phyloP scores from a whole-genome alignment of 2,329 filamentous ascomycete species.

The Ramularia endophylla region DNA sequence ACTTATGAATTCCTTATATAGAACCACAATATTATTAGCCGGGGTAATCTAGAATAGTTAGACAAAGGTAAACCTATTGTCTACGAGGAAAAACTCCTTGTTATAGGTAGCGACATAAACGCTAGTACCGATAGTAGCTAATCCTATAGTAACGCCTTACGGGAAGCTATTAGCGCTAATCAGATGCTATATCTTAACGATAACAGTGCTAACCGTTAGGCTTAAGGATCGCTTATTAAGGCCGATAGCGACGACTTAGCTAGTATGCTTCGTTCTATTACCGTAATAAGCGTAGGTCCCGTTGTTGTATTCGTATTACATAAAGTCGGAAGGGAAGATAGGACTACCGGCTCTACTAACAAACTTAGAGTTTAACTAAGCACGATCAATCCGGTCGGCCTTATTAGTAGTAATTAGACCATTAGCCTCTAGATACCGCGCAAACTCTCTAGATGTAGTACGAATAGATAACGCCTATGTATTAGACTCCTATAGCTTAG shows the following conservation, averaged over 20 bases:
- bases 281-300: neutral
- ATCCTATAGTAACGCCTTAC: no score
- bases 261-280: neutral
- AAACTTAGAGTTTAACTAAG: conserved; percentile 1
- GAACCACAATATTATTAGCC: neutral
- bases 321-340: no score
- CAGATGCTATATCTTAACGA: no score
- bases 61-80: no score
- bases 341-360: neutral
- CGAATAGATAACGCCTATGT: neutral
- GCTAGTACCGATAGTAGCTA: no score
- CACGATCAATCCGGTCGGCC: no score
- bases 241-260: neutral
- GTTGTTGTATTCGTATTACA: neutral
- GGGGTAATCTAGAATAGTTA: neutral
- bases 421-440: neutral
- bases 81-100: neutral
- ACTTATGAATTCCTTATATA: neutral
- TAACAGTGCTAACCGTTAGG: neutral
- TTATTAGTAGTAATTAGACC: no score
- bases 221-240: neutral
- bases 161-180: neutral
- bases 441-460: neutral
- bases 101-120: no score
- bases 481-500: neutral